Evolutionary conservation across 1,284 basidiomycete genomes (phyloP), one percentile per base, ranked within the genome.

Genomic region (Pascua sp.): DNA sequence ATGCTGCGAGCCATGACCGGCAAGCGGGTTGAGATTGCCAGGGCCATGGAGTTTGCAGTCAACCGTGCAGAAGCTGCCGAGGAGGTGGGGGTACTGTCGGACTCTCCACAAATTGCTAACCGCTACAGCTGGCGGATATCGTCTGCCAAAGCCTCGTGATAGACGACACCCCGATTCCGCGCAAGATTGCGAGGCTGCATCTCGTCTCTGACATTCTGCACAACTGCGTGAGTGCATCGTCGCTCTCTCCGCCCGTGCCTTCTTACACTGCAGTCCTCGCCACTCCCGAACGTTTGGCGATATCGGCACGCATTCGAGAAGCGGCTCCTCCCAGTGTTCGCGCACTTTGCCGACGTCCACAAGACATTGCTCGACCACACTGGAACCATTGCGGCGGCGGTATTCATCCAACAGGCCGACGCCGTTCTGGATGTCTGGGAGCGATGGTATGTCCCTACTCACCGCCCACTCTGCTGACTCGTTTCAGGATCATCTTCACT

Each of bases 121-220:
- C 12, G 45, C 8, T 1, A 1, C 61, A 94, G 91, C 84, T 97
- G 32, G 85, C 86, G 9, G 90, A 95, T 62, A 85, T 94, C 59
- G 88, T 97, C 62, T 85, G 91, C 48, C 81, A 86, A 41, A 91
- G 92, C 4, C 79, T 96, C 5, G 80, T 89, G 36, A 85, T 95
- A 12, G 89, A 92, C 57, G 81, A 84, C 15, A 98, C 96, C 0
- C 88, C 96, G 0, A 88, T 98, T 11, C 94, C 96, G 41, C 86
- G 94, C 63, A 99, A 99, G 75, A 84, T 98, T 49, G 91, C 96
- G 8, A 86, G 96, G 9, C 84, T 99, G 32, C 88, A 97, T 77
- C 84, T 97, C 47, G 90, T 98, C 53, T 97, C 93, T 68, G 96
- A 99, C 71, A 96, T 99, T 61, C 82, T 99, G 36, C 93, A 98